Percentiles rank a stretch among this genome's conserved stretches.
Conservation (phyloP, 306 rosid genomes). For the Ceratonia siliqua region DNA sequence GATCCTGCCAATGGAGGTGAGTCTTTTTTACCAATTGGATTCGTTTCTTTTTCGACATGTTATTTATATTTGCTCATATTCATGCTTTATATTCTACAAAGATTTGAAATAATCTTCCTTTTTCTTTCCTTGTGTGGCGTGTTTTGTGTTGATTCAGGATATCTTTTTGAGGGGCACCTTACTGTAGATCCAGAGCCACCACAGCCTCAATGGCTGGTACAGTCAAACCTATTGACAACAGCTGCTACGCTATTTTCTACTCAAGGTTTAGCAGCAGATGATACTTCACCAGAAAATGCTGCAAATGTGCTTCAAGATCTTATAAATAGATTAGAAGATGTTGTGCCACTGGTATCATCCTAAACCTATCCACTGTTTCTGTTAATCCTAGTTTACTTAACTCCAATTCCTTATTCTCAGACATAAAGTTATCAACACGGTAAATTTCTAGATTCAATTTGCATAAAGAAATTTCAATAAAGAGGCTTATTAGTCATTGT, state of each 20-base stretch:
- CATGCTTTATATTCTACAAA: not conserved
- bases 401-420: not conserved
- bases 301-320: constrained; percentile 65
- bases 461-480: constrained; percentile 12
- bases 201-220: constrained; percentile 90
- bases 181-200: constrained; percentile 94
- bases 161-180: constrained; percentile 94
- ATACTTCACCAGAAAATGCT: constrained; percentile 42
- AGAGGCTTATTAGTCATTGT: constrained; percentile 29
- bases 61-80: constrained; percentile 12
- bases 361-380: constrained; percentile 7
- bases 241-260: constrained; percentile 74
- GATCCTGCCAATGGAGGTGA: constrained; percentile 54
- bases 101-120: not conserved
- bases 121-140: not conserved
- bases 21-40: not conserved
- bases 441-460: constrained; percentile 25
- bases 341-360: constrained; percentile 60
- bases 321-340: constrained; percentile 61
- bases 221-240: constrained; percentile 64
- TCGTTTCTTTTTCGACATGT: not conserved
- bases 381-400: not conserved
- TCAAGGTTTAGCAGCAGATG: constrained; percentile 45
- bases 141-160: constrained; percentile 52
- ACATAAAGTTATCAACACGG: not conserved